These are phyloP conservation scores for Thielaviopsis euricoi DNA, from an alignment of 2,329 filamentous ascomycete species.

Conservation along the genomic window DNA sequence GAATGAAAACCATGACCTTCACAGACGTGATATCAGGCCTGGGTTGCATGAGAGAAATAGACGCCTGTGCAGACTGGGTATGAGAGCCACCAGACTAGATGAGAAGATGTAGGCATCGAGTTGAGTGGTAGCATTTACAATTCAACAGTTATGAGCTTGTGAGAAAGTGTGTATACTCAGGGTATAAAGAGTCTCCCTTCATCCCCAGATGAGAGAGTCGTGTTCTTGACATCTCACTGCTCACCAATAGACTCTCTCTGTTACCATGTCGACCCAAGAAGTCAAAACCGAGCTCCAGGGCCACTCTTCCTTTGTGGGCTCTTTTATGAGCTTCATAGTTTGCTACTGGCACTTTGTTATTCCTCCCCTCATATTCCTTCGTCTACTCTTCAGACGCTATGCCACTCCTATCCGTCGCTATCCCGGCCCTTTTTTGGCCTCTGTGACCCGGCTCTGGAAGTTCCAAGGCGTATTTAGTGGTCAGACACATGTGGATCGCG, in stretches of 20 bases:
- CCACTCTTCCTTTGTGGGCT: not conserved
- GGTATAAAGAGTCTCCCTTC: not conserved
- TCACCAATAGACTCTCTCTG: not conserved
- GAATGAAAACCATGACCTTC: not conserved
- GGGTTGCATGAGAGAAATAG: not conserved
- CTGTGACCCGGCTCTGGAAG: conserved; percentile 24
- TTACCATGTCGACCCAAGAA: not conserved
- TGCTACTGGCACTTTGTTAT: conserved; percentile 28
- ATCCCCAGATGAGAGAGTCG: not conserved
- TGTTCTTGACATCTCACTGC: not conserved
- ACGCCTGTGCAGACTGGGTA: not conserved
- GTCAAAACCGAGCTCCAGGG: not conserved
- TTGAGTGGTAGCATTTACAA: no score
- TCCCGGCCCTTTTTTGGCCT: conserved; percentile 52
- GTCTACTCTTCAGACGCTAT: conserved; percentile 32
- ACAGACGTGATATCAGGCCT: not conserved
- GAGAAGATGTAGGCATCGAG: not conserved
- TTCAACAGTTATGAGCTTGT: no score
- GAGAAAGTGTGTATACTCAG: not conserved
- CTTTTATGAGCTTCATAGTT: conserved; percentile 15
- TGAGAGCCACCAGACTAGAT: not conserved
- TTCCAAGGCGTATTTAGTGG: conserved; percentile 28
- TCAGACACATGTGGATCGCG: conserved; percentile 31
- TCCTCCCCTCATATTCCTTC: conserved; percentile 20
- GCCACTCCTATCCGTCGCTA: conserved; percentile 46